Base-by-base conservation (phyloP, 176 grass and related monocot genomes). In the Carex cristatella region DNA sequence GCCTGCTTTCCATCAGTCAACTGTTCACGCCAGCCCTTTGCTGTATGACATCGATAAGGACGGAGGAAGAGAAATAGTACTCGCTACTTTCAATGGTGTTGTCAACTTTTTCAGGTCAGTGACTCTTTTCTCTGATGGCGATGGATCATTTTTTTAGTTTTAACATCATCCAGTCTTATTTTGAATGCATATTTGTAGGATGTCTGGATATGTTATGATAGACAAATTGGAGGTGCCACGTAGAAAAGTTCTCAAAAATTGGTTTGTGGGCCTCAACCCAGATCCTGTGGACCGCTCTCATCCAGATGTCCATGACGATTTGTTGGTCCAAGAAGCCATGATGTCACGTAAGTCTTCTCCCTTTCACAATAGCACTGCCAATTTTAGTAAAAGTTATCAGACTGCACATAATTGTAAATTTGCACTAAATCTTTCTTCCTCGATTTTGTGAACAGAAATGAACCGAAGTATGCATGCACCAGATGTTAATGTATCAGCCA, bases 1-100 rank as follows among this genome's bases (percentile, higher is more conserved):
- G 96, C 90, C 93, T 85, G 93, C 96, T 31, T 99, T 98, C 92
- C 93, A 99, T 57, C 96, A 95, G 56, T 95, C 93, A 77, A 95
- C 94, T 67, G 89, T 92, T 71, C 96, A 99, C 81, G 90, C 96
- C 57, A 99, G 91, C 82, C 93, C 96, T 65, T 86, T 99, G 69
- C 81, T 99, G 11, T 99, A 91, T 82, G 93, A 95, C 79, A 92
- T 95, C 46, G 93, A 99, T 61, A 95, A 94, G 90, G 94, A 97
- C 81, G 92, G 94, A 18, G 88, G 80, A 81, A 85, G 93, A 87
- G 96, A 99, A 90, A 94, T 99, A 77, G 92, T 79, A 57, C 85
- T 97, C 84, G 90, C 91, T 76, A 97, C 94, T 65, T 97, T 95
- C 86, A 99, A 99, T 30, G 96, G 96, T 54, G 89, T 99, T 4